phyloP scores from a whole-genome alignment of 2,329 filamentous ascomycete genomes.

The Diaporthe sp. region DNA sequence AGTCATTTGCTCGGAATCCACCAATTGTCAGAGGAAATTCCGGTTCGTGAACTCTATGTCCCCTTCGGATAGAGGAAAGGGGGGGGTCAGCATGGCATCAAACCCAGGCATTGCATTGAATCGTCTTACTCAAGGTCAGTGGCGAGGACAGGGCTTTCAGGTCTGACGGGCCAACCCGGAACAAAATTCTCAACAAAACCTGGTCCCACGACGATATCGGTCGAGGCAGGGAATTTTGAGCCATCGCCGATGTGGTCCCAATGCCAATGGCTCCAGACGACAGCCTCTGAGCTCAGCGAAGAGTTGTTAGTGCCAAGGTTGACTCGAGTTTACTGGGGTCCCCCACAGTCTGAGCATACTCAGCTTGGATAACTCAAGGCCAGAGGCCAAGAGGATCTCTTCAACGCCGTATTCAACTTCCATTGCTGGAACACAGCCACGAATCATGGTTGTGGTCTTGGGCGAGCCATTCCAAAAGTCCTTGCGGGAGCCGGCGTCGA shows the following conservation, averaged over 20 bases:
- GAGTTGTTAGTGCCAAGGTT: neutral
- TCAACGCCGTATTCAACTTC: conserved; percentile 8
- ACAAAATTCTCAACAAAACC: neutral
- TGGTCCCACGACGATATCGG: conserved; percentile 2
- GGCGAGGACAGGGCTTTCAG: neutral
- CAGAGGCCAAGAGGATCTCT: neutral
- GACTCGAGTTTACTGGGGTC: neutral
- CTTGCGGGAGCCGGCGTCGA: conserved; percentile 16
- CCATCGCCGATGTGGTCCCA: conserved; percentile 10
- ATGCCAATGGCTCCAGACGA: conserved; percentile 19
- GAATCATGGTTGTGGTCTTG: neutral
- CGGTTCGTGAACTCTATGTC: neutral
- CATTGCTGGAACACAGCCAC: neutral
- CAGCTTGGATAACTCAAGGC: conserved; percentile 16
- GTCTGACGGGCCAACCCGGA: neutral
- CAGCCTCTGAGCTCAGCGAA: neutral
- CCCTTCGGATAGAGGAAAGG: neutral
- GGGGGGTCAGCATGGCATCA: neutral
- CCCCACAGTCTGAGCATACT: neutral
- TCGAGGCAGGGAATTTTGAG: conserved; percentile 4
- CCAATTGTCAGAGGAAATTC: neutral
- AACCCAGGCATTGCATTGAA: neutral
- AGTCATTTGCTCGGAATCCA: neutral
- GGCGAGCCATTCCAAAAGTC: conserved; percentile 15
- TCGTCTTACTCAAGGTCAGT: conserved; percentile 9